A percentile compares a stretch with the other conserved stretches of the same genome.
Conservation (phyloP, 2,329 filamentous ascomycete species). For the Alternaria angustiovoidea region DNA sequence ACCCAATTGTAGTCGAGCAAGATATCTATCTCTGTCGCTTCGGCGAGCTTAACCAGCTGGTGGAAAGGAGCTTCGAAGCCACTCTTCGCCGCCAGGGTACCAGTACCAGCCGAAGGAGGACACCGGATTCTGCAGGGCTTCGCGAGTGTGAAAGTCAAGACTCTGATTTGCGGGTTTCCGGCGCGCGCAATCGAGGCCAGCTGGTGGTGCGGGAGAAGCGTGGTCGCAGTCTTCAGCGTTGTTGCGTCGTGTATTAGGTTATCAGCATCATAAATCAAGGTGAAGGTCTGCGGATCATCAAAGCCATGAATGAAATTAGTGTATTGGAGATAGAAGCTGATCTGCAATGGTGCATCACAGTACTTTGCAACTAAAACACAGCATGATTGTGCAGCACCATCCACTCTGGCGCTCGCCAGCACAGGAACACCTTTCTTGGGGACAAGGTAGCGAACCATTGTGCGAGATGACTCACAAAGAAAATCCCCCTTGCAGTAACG, state of each 20-base stretch:
- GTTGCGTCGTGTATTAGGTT: slow-evolving; percentile 21
- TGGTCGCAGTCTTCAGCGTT: slow-evolving; percentile 8
- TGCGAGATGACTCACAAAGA: slow-evolving; percentile 15
- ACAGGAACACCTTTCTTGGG: slow-evolving; percentile 21
- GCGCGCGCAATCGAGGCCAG: slow-evolving; percentile 18
- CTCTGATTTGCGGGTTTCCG: slow-evolving; percentile 20
- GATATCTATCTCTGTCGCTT: slow-evolving; percentile 20
- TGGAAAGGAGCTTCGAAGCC: slow-evolving; percentile 14
- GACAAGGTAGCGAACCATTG: slow-evolving; percentile 11
- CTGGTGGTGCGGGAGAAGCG: slow-evolving; percentile 4
- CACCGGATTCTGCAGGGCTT: slow-evolving; percentile 21
- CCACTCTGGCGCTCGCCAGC: slow-evolving; percentile 14
- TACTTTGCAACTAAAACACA: slow-evolving; percentile 21
- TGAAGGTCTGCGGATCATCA: slow-evolving; percentile 19
- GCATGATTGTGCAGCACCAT: slow-evolving; percentile 15
- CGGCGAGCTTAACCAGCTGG: slow-evolving; percentile 18
- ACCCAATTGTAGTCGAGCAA: slow-evolving; percentile 30
- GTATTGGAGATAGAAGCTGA: slow-evolving; percentile 22
- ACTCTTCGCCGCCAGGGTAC: slow-evolving; percentile 6
- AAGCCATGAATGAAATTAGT: slow-evolving; percentile 14
- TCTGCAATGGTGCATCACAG: slow-evolving; percentile 16
- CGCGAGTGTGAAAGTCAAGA: slow-evolving; percentile 11
- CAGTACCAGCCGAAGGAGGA: not conserved
- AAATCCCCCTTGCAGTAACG: slow-evolving; percentile 12
- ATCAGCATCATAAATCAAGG: slow-evolving; percentile 29